A percentile compares a stretch with the other conserved stretches of the same genome.
phyloP scores from a whole-genome alignment of 495 filamentous ascomycete species.

The Cryomyces antarcticus region DNA sequence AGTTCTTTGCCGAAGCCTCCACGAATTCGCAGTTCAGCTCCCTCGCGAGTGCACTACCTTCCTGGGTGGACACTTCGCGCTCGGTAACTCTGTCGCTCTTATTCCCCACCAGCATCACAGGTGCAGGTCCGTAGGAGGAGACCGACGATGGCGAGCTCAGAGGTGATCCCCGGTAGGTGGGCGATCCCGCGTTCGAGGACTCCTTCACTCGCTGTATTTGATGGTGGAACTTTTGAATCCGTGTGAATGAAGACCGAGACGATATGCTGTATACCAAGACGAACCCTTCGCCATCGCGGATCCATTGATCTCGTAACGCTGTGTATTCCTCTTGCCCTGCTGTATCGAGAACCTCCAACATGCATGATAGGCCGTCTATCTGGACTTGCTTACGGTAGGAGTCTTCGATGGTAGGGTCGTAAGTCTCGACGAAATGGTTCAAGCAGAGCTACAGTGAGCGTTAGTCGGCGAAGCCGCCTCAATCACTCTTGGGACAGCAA shows the following conservation, averaged over 20 bases:
- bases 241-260: constrained; percentile 79
- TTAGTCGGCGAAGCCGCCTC: neutral
- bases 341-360: constrained; percentile 96
- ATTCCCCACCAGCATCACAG: constrained; percentile 96
- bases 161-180: constrained; percentile 45
- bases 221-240: constrained; percentile 86
- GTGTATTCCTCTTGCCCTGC: constrained; percentile 99
- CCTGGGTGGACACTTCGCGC: constrained; percentile 88
- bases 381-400: constrained; percentile 97
- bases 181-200: constrained; percentile 54
- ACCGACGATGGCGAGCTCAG: constrained; percentile 41
- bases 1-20: constrained; percentile 97
- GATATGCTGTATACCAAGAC: constrained; percentile 97
- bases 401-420: constrained; percentile 94
- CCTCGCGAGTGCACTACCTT: constrained; percentile 77
- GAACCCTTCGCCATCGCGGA: constrained; percentile 92
- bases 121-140: constrained; percentile 44
- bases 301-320: constrained; percentile 93
- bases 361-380: constrained; percentile 89
- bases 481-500: constrained; percentile 16
- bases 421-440: constrained; percentile 70
- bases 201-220: constrained; percentile 97
- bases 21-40: constrained; percentile 94
- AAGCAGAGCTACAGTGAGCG: constrained; percentile 36
- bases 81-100: constrained; percentile 94